Evolutionary conservation across 805 yeast genomes (phyloP).

Genomic region (Kodamaea jinghongensis): DNA sequence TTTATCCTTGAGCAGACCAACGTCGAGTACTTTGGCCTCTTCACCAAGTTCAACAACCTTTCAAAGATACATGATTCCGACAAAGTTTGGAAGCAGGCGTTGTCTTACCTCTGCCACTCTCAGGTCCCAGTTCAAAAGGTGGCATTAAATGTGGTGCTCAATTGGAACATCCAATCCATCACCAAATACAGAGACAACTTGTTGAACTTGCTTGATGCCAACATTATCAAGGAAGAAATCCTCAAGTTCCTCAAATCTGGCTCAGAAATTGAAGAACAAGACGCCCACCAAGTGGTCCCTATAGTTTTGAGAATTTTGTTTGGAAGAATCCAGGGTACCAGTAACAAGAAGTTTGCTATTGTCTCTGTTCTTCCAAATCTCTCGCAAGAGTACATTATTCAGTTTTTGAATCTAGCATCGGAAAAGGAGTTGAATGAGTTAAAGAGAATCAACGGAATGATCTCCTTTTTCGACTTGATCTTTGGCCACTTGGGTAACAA

Average conservation of each 20-base stretch:
- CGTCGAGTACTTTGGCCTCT: slow-evolving; percentile 51
- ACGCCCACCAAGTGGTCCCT: slow-evolving; percentile 62
- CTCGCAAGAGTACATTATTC: slow-evolving; percentile 46
- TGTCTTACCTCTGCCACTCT: slow-evolving; percentile 60
- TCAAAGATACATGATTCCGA: slow-evolving; percentile 51
- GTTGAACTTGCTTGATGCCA: slow-evolving; percentile 73
- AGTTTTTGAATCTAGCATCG: slow-evolving; percentile 63
- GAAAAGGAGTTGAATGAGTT: slow-evolving; percentile 41
- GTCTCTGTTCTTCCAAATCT: slow-evolving; percentile 61
- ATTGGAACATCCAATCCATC: slow-evolving; percentile 57
- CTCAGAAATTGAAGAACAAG: slow-evolving; percentile 58
- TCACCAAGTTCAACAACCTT: slow-evolving; percentile 64
- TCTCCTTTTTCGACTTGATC: slow-evolving; percentile 57
- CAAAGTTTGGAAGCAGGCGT: slow-evolving; percentile 51
- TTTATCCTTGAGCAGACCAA: slow-evolving; percentile 45
- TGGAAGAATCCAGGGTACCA: slow-evolving; percentile 76
- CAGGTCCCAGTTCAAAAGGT: slow-evolving; percentile 62
- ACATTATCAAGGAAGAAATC: slow-evolving; percentile 81
- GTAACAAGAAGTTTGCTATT: slow-evolving; percentile 66
- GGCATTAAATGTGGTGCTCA: slow-evolving; percentile 68
- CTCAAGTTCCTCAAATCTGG: slow-evolving; percentile 53
- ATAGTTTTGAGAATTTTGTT: slow-evolving; percentile 72
- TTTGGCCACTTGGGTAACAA: slow-evolving; percentile 58
- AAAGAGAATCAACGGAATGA: slow-evolving; percentile 61
- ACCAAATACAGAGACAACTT: slow-evolving; percentile 72